These are phyloP conservation scores for Porcisia hertigi DNA, from an alignment of 208 protist genomes.

Conservation along the genomic window DNA sequence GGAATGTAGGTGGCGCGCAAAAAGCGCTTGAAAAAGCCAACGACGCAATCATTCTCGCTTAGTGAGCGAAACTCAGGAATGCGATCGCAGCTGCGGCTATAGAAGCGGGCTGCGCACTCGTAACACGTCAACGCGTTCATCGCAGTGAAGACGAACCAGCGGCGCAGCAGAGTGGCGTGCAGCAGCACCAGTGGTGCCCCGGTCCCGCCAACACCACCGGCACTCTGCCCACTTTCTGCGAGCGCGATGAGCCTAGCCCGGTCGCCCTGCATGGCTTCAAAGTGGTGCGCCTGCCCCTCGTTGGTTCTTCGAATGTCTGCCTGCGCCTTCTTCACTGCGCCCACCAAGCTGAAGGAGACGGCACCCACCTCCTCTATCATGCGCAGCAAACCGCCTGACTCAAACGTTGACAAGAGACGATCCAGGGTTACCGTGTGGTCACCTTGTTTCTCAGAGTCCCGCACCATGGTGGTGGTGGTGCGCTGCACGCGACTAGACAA, in stretches of 20 bases:
- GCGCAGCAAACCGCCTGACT: slow-evolving; percentile 62
- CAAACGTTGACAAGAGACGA: slow-evolving; percentile 53
- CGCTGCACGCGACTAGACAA: slow-evolving; percentile 53
- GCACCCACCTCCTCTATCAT: slow-evolving; percentile 77
- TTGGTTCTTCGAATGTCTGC: slow-evolving; percentile 41
- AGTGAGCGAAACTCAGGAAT: slow-evolving; percentile 44
- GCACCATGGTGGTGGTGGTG: slow-evolving; percentile 43
- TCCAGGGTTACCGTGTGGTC: slow-evolving; percentile 58
- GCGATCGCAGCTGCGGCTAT: slow-evolving; percentile 55
- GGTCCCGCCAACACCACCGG: slow-evolving; percentile 16
- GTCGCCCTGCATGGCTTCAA: slow-evolving; percentile 48
- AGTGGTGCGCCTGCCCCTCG: slow-evolving; percentile 50
- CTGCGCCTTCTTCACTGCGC: slow-evolving; percentile 71
- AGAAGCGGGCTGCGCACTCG: slow-evolving; percentile 67
- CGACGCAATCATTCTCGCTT: slow-evolving; percentile 53
- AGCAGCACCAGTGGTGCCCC: slow-evolving; percentile 45
- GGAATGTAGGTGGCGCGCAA: slow-evolving; percentile 71
- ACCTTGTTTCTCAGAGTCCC: slow-evolving; percentile 24
- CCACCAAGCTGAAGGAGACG: slow-evolving; percentile 80
- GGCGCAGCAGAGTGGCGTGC: slow-evolving; percentile 56
- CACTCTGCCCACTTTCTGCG: slow-evolving; percentile 27
- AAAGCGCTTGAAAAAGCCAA: slow-evolving; percentile 71
- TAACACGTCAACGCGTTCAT: slow-evolving; percentile 91
- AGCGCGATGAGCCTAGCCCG: slow-evolving; percentile 36
- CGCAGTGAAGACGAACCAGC: slow-evolving; percentile 83